phyloP scores from a whole-genome alignment of 768 basidiomycete species.

The Boletus insuetus region DNA sequence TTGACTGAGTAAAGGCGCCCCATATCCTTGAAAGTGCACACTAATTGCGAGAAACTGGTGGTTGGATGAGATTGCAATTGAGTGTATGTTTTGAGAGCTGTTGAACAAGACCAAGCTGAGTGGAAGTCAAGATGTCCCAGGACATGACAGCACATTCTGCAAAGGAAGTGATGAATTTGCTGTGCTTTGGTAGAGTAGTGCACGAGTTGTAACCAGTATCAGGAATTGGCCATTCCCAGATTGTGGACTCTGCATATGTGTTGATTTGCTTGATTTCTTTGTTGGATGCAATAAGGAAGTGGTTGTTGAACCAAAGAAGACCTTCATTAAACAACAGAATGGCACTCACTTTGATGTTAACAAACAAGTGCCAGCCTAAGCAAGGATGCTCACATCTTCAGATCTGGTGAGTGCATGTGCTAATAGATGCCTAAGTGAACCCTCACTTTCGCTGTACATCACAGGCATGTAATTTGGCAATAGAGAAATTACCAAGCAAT shows the following conservation, averaged over 20 bases:
- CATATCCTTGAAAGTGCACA: no score
- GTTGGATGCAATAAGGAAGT: neutral
- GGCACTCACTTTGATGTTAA: neutral
- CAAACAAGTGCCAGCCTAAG: neutral
- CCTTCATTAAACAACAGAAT: neutral
- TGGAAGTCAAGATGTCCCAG: neutral
- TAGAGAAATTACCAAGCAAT: no score
- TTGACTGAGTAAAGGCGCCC: no score
- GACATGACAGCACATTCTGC: neutral
- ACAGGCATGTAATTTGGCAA: no score
- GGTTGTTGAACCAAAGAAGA: neutral
- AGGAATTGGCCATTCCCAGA: neutral
- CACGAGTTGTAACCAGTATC: fast-evolving
- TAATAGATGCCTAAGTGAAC: no score
- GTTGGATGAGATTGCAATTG: neutral
- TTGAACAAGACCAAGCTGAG: neutral
- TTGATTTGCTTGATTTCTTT: neutral
- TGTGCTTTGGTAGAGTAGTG: neutral
- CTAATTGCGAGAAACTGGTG: neutral
- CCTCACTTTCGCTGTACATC: no score
- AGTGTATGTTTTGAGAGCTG: neutral
- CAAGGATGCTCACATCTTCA: no score
- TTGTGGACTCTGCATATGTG: neutral
- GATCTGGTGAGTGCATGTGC: no score
- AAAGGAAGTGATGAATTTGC: neutral